Evolutionary conservation across 1,284 basidiomycete genomes (phyloP).

Genomic region (Cutaneotrichosporon sp.): DNA sequence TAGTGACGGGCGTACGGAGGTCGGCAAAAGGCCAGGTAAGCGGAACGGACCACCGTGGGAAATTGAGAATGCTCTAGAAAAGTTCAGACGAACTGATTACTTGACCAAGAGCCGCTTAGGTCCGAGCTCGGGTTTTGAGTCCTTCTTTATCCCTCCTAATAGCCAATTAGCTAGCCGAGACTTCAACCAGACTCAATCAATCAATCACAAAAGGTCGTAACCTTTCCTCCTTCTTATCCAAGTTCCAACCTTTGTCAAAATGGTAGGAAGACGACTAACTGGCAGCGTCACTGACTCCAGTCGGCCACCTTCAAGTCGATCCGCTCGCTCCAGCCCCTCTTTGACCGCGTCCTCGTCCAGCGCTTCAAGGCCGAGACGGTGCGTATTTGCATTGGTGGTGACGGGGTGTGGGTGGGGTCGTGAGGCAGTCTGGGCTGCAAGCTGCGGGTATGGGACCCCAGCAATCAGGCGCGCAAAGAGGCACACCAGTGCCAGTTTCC

Average conservation of each 20-base stretch:
- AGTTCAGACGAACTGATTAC: slow-evolving; percentile 1
- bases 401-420: too few relatives aligned
- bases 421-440: too few relatives aligned
- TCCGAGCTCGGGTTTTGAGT: background rate
- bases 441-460: too few relatives aligned
- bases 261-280: slow-evolving; percentile 24
- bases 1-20: background rate
- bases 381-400: slow-evolving; percentile 39
- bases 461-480: too few relatives aligned
- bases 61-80: slow-evolving; percentile 27
- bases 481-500: background rate
- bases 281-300: slow-evolving; percentile 23
- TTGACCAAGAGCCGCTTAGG: slow-evolving; percentile 1
- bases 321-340: slow-evolving; percentile 82
- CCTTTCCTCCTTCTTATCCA: slow-evolving; percentile 3
- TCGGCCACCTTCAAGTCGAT: slow-evolving; percentile 85
- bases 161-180: background rate
- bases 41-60: slow-evolving; percentile 20
- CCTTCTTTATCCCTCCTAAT: too few relatives aligned
- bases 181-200: background rate
- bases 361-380: slow-evolving; percentile 92
- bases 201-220: slow-evolving; percentile 8
- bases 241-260: slow-evolving; percentile 15
- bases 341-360: slow-evolving; percentile 96
- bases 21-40: slow-evolving; percentile 16